Evolutionary conservation across 768 basidiomycete species (phyloP).

Genomic region (Kwoniella dendrophila): DNA sequence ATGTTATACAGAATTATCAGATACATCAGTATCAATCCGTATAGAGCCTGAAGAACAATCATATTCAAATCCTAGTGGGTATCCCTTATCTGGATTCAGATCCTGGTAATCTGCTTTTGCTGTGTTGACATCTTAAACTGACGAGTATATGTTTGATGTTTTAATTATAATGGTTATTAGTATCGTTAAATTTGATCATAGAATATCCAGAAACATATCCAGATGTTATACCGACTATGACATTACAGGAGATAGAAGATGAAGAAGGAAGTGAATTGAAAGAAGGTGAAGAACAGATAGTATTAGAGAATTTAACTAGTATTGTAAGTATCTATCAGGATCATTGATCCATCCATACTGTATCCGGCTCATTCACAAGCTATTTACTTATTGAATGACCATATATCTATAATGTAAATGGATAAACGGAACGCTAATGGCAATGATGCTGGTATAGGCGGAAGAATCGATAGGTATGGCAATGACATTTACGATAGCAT

Average conservation of each 20-base stretch:
- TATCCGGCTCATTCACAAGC: background rate
- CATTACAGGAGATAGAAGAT: conserved; percentile 66
- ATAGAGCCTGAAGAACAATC: conserved; percentile 81
- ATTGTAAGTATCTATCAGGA: conserved; percentile 58
- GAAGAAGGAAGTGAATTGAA: conserved; percentile 64
- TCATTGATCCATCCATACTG: background rate
- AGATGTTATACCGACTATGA: conserved; percentile 73
- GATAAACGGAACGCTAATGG: too few species aligned
- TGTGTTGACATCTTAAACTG: too few species aligned
- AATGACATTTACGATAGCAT: conserved; percentile 94
- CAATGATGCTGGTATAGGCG: conserved; percentile 26
- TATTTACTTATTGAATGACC: too few species aligned
- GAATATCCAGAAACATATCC: conserved; percentile 83
- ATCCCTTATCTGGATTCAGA: background rate
- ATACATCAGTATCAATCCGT: conserved; percentile 76
- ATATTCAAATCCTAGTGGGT: conserved; percentile 64
- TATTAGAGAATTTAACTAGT: conserved; percentile 63
- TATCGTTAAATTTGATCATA: conserved; percentile 71
- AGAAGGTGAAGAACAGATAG: conserved; percentile 62
- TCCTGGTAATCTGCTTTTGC: too few species aligned
- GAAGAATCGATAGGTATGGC: conserved; percentile 66
- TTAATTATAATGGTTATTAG: conserved; percentile 58
- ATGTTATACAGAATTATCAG: conserved; percentile 71
- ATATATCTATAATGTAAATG: too few species aligned
- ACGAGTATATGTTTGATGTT: too few species aligned